phyloP scores from a whole-genome alignment of 331 rosid genomes.

The Pyrus hybrid region DNA sequence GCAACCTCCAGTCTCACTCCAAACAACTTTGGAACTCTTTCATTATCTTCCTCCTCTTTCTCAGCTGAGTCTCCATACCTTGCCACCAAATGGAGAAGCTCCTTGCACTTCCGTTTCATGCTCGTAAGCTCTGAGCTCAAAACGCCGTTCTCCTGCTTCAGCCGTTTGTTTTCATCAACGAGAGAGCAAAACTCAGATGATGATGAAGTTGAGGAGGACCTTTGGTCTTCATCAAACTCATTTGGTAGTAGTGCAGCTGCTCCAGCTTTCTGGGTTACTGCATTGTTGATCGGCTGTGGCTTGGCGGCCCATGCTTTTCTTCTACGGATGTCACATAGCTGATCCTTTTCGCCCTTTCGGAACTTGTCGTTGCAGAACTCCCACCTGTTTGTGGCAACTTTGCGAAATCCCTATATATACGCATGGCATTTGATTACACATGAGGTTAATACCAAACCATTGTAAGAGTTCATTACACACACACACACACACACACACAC shows the following conservation, averaged over 20 bases:
- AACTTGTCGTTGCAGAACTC: slow-evolving; percentile 80
- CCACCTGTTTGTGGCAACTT: slow-evolving; percentile 77
- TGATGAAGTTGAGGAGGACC: slow-evolving; percentile 71
- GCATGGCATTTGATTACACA: background rate
- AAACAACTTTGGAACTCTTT: slow-evolving; percentile 57
- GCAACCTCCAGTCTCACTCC: slow-evolving; percentile 79
- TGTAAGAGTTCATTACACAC: background rate
- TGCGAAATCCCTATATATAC: slow-evolving; percentile 68
- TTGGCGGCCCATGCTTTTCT: slow-evolving; percentile 73
- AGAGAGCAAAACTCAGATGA: slow-evolving; percentile 46
- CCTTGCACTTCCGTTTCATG: slow-evolving; percentile 67
- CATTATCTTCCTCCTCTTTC: slow-evolving; percentile 3
- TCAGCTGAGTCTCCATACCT: slow-evolving; percentile 13
- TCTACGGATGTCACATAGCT: slow-evolving; percentile 50
- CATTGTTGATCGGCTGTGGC: slow-evolving; percentile 12
- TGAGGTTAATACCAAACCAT: background rate
- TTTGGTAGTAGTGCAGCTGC: slow-evolving; percentile 9
- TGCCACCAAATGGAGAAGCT: slow-evolving; percentile 58
- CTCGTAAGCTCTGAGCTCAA: slow-evolving; percentile 49
- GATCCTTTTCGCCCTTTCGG: slow-evolving; percentile 61
- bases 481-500: background rate
- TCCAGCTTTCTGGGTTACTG: background rate
- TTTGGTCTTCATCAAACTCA: slow-evolving; percentile 57
- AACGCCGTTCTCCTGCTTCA: slow-evolving; percentile 67
- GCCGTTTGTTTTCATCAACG: slow-evolving; percentile 68